Evolutionary conservation across 2,329 filamentous ascomycete genomes (phyloP), one percentile per base, ranked within the genome.

Genomic region (Curvularia eragrostidis): DNA sequence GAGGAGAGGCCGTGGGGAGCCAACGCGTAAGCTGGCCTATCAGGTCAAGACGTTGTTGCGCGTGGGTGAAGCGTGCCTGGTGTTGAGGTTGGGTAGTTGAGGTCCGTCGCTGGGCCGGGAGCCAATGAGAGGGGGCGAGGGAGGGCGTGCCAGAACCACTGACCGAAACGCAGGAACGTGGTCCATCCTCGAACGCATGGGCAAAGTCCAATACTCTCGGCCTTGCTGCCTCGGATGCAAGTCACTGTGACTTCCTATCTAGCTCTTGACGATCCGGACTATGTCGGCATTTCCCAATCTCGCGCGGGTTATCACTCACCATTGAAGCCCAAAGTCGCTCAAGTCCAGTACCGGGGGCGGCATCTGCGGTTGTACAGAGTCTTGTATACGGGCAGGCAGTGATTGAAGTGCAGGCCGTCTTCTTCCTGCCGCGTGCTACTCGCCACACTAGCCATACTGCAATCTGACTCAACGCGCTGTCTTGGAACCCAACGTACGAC

Each of bases 11-110:
- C 50, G 63, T 62, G 62, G 43, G 53, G 58, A 49, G 24, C 21
- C 41, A 38, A 54, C 36, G 13, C 12, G n/a, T 28, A 28, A 24
- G 32, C 34, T 42, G 60, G 47, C 75, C 74, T 77, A 76, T 77
- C 65, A 74, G 52, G 57, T 38, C 23, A 54, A 49, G 56, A 51
- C 49, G 48, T 61, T 30, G 52, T 65, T 64, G 65, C 75, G 66
- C 74, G 75, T 77, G 75, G 64, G 58, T 56, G 48, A 39, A 30
- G 44, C 53, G 52, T 54, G 58, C 62, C 62, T 75, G 70, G 72
- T 75, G 73, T 76, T 77, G 73, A 75, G 68, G 65, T 59, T 44
- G 59, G 57, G 62, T 59, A 54, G 56, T 62, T 55, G 66, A 68
- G 59, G 58, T 64, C 63, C 56, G 59, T 67, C 46, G 62, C 62